Percentiles rank a stretch among this genome's conserved stretches.
These are phyloP conservation scores for Cercospora janseana DNA, from an alignment of 2,329 filamentous ascomycete species.

Conservation along the genomic window DNA sequence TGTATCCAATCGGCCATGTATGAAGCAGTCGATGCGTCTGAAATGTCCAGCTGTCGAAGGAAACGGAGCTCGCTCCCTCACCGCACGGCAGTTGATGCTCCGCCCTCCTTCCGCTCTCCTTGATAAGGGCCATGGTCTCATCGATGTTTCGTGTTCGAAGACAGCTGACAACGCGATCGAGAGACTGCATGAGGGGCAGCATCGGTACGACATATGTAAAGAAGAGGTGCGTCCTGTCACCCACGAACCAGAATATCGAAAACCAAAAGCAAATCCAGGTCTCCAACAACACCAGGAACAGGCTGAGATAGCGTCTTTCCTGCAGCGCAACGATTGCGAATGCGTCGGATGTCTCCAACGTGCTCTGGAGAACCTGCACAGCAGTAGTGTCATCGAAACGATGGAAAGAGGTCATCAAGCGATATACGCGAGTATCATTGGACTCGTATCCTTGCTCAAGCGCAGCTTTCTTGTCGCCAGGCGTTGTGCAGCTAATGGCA, in stretches of 20 bases:
- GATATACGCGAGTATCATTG: slow-evolving; percentile 52
- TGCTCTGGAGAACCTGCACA: slow-evolving; percentile 60
- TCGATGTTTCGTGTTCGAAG: slow-evolving; percentile 65
- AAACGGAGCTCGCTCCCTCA: slow-evolving; percentile 13
- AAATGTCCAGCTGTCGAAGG: slow-evolving; percentile 44
- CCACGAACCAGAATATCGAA: slow-evolving; percentile 54
- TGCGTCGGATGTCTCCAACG: slow-evolving; percentile 62
- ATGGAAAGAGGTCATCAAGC: slow-evolving; percentile 73
- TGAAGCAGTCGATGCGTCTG: slow-evolving; percentile 43
- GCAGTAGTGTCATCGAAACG: slow-evolving; percentile 69
- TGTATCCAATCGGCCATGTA: slow-evolving; percentile 50
- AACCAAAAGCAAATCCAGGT: slow-evolving; percentile 53
- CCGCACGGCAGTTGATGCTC: slow-evolving; percentile 42
- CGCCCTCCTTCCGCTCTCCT: slow-evolving; percentile 29
- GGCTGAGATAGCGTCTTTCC: slow-evolving; percentile 49
- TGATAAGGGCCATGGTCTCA: slow-evolving; percentile 62
- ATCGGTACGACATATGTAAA: slow-evolving; percentile 67
- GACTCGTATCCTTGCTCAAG: slow-evolving; percentile 13
- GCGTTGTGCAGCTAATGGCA: slow-evolving; percentile 46
- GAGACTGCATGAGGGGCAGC: slow-evolving; percentile 64
- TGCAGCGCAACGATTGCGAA: slow-evolving; percentile 76
- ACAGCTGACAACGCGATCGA: slow-evolving; percentile 67
- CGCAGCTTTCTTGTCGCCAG: slow-evolving; percentile 27
- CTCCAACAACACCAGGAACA: slow-evolving; percentile 38
- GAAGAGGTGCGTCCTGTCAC: slow-evolving; percentile 56